Conservation (phyloP, 352 stramenopile species). For the Phytophthora palmivora region DNA sequence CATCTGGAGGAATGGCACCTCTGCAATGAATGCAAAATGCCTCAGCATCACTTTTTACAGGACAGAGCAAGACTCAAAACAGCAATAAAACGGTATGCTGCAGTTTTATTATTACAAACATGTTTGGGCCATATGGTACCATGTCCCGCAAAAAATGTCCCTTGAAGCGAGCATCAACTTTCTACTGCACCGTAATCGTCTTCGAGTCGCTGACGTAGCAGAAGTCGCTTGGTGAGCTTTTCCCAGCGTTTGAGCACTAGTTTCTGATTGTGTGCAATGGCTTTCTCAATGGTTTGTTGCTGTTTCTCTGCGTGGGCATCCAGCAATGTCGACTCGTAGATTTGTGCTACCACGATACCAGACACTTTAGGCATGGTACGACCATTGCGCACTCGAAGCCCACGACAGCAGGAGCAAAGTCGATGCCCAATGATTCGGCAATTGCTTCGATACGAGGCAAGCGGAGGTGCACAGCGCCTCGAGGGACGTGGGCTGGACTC, state of each 20-base stretch:
- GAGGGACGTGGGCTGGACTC: slow-evolving; percentile 73
- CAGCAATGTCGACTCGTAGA: slow-evolving; percentile 51
- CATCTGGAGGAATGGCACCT: slow-evolving; percentile 17
- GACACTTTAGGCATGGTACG: slow-evolving; percentile 72
- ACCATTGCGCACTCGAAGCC: slow-evolving; percentile 81
- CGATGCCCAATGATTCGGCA: slow-evolving; percentile 71
- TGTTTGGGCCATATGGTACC: no score
- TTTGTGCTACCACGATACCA: slow-evolving; percentile 72
- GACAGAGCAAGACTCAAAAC: no score
- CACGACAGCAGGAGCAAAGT: slow-evolving; percentile 83
- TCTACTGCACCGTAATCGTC: slow-evolving; percentile 74
- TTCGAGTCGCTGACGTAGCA: slow-evolving; percentile 76
- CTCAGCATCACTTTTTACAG: slow-evolving; percentile 3
- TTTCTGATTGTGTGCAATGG: slow-evolving; percentile 70
- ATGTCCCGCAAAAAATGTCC: slow-evolving; percentile 1
- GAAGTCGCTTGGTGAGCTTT: slow-evolving; percentile 65
- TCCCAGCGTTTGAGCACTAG: slow-evolving; percentile 69
- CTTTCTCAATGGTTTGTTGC: slow-evolving; percentile 74
- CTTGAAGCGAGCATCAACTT: slow-evolving; percentile 20
- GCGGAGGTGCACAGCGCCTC: slow-evolving; percentile 63
- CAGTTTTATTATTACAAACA: no score
- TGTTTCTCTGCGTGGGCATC: slow-evolving; percentile 76
- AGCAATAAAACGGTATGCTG: no score
- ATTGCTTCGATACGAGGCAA: slow-evolving; percentile 71
- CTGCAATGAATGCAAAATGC: no score